Evolutionary conservation across 2,329 filamentous ascomycete genomes (phyloP), one percentile per base, ranked within the genome.

Genomic region (Incumbomyces lentus): DNA sequence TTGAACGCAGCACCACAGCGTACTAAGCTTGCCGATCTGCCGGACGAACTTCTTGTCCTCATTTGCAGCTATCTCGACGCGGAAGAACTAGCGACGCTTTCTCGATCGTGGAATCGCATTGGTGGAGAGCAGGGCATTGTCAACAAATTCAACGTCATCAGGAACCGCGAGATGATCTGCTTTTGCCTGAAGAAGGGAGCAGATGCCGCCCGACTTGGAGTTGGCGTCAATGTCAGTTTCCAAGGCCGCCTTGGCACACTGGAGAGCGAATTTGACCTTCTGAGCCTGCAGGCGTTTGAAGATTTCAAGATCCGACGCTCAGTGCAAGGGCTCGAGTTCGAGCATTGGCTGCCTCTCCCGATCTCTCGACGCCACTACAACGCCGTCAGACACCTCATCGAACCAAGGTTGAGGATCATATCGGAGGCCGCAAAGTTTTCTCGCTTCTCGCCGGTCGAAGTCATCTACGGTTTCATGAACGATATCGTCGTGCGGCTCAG

Each of bases 401-500:
- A 52, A 1, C 19, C 35, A 2, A 49, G 58, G 3, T 53, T 73
- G 1, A 44, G 40, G 2, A 39, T 29, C 1, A 55, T 73, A 11
- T 52, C 56, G 3, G 6, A 22, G 1, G 42, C 44, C 1, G 59
- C 64, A 8, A 55, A 47, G 13, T 43, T 57, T 0, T 51, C 61
- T 10, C 14, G 33, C n/a, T 36, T 13, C 16, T 37, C 34, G 6
- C 47, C 55, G 12, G 59, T 64, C 6, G 53, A 66, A 12, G 64
- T 69, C 2, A 55, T 74, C 12, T 70, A 68, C 49, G 57, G 62
- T 16, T 73, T 74, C 58, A 74, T 75, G 71, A 73, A 68, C 47
- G 67, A 70, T 47, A 62, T 75, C 13, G 68, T 75, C 0, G 69
- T 73, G 16, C 66, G 68, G 12, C 66, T 75, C 39, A 74, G 70